Percentiles rank a stretch among this genome's conserved stretches.
Conservation (phyloP, 208 protist genomes). For the Trypanosoma cruzi region DNA sequence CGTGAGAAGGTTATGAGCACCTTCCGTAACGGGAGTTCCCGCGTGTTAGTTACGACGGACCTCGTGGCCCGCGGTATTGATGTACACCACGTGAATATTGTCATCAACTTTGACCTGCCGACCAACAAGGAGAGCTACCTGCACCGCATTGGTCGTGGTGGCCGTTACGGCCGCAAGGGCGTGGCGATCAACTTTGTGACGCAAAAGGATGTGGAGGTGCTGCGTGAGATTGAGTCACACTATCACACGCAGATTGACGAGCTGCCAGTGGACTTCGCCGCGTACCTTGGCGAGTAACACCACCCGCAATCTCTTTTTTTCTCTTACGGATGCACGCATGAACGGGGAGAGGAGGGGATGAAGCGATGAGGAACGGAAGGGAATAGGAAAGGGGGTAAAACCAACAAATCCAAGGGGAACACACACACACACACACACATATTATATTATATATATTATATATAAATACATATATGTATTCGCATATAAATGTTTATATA, state of each 20-base stretch:
- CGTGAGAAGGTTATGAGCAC: slow-evolving; percentile 98
- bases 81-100: slow-evolving; percentile 99
- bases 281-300: slow-evolving; percentile 41
- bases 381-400: background rate
- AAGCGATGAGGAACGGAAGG: background rate
- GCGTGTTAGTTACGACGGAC: slow-evolving; percentile 99
- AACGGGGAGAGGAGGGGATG: background rate
- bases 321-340: background rate
- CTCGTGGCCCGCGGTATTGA: slow-evolving; percentile 99
- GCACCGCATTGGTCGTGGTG: slow-evolving; percentile 98
- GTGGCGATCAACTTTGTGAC: slow-evolving; percentile 99
- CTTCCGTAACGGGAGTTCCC: slow-evolving; percentile 96
- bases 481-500: background rate
- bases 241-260: slow-evolving; percentile 99
- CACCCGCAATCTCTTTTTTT: too few species aligned
- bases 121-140: slow-evolving; percentile 99
- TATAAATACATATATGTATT: slow-evolving; percentile 2
- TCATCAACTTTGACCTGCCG: slow-evolving; percentile 99
- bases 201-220: slow-evolving; percentile 95
- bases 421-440: background rate
- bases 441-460: background rate
- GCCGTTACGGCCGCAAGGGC: slow-evolving; percentile 99
- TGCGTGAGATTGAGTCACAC: slow-evolving; percentile 98
- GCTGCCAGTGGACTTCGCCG: slow-evolving; percentile 97
- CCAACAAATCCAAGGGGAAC: slow-evolving; percentile 5